Conservation (phyloP, 1,284 basidiomycete genomes). For the Golubevia pallescens region DNA sequence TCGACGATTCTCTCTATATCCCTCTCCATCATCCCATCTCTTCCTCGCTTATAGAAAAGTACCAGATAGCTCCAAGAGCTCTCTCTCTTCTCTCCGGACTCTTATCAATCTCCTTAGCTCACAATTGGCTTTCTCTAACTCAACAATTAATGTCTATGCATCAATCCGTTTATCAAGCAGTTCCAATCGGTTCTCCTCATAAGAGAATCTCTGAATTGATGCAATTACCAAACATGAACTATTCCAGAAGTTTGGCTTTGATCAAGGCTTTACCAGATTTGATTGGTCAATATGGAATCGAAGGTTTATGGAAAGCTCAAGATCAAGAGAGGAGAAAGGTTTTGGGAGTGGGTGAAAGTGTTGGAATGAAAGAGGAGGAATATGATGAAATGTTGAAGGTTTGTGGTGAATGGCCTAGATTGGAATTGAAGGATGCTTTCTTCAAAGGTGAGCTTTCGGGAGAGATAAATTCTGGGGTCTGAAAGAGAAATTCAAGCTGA, state of each 20-base stretch:
- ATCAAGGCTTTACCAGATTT: conserved; percentile 22
- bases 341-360: conserved; percentile 34
- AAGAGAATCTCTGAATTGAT: conserved; percentile 33
- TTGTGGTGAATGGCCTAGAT: conserved; percentile 76
- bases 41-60: conserved; percentile 68
- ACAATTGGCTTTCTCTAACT: conserved; percentile 88
- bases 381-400: conserved; percentile 74
- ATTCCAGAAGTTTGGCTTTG: conserved; percentile 13
- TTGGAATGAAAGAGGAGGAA: conserved; percentile 44
- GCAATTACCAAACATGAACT: conserved; percentile 48
- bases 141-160: conserved; percentile 81
- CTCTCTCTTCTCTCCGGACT: conserved; percentile 76
- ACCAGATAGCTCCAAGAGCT: conserved; percentile 34
- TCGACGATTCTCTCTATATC: conserved; percentile 8
- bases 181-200: conserved; percentile 65
- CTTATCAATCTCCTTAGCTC: conserved; percentile 80
- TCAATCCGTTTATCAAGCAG: conserved; percentile 82
- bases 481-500: no score
- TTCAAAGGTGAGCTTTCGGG: conserved; percentile 89
- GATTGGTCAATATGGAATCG: conserved; percentile 37
- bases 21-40: conserved; percentile 69
- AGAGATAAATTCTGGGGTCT: no score
- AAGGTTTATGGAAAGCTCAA: conserved; percentile 56
- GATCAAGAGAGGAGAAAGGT: conserved; percentile 67
- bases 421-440: conserved; percentile 81